A percentile compares a stretch with the other conserved stretches of the same genome.
These are phyloP conservation scores for Terfezia claveryi DNA, from an alignment of 495 filamentous ascomycete genomes.

Conservation along the genomic window DNA sequence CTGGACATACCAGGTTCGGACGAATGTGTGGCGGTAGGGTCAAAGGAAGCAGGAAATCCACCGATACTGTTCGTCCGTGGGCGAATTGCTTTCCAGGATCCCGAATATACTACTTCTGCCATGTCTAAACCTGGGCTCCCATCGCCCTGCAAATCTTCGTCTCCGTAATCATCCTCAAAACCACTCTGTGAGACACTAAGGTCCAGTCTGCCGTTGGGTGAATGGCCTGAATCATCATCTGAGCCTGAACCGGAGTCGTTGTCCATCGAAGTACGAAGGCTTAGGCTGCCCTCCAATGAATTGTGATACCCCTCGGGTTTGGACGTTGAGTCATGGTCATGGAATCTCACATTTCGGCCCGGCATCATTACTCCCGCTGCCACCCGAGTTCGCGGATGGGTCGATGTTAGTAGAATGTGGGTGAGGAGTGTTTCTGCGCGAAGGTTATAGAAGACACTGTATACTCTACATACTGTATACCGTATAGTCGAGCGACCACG, in stretches of 20 bases:
- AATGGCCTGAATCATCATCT: background rate
- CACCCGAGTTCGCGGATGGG: too few species aligned
- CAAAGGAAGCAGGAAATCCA: background rate
- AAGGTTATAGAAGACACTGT: too few species aligned
- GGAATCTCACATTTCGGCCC: background rate
- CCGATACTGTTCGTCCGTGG: background rate
- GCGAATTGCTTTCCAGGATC: background rate
- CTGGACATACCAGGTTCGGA: slow-evolving; percentile 13
- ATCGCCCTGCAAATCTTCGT: background rate
- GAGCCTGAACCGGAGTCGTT: background rate
- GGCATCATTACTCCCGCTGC: background rate
- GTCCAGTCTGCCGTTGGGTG: background rate
- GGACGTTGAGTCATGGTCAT: background rate
- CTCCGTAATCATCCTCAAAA: background rate
- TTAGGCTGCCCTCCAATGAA: background rate
- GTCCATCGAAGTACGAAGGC: background rate
- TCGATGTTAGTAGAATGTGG: too few species aligned
- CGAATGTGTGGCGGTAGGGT: background rate
- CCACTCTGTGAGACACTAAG: background rate
- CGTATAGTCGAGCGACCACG: too few species aligned
- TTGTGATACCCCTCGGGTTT: background rate
- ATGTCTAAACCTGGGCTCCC: background rate
- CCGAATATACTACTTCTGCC: background rate
- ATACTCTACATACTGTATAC: too few species aligned
- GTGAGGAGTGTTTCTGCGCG: too few species aligned